Percentiles rank a stretch among this genome's conserved stretches.
These are phyloP conservation scores for Wickerhamiella azymoides DNA, from an alignment of 805 yeast species.

Conservation along the genomic window DNA sequence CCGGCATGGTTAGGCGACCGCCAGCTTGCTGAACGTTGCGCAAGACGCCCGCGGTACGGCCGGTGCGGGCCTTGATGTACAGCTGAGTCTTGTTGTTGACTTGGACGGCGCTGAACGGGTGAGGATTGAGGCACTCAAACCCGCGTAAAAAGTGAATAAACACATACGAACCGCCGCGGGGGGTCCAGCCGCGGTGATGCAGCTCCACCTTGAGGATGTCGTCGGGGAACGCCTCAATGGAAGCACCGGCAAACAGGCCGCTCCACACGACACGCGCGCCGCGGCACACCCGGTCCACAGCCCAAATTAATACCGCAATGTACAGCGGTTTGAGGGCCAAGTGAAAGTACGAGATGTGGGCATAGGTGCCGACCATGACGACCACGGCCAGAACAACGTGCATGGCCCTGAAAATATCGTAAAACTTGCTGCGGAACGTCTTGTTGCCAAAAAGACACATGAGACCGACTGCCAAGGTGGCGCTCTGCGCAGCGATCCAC, in stretches of 20 bases:
- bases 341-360: constrained; percentile 7
- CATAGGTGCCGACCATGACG: constrained; percentile 4
- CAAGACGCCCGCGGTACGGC: constrained; percentile 35
- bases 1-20: constrained; percentile 18
- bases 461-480: constrained; percentile 31
- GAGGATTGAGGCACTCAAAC: constrained; percentile 47
- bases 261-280: constrained; percentile 38
- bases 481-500: constrained; percentile 32
- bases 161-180: constrained; percentile 41
- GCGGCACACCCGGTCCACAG: constrained; percentile 47
- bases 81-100: constrained; percentile 6
- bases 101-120: constrained; percentile 42
- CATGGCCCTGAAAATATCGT: constrained; percentile 46
- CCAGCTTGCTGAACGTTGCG: constrained; percentile 23
- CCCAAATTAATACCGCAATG: constrained; percentile 53
- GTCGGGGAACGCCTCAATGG: constrained; percentile 12
- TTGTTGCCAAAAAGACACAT: constrained; percentile 39
- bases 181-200: constrained; percentile 27
- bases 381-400: constrained; percentile 33
- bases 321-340: constrained; percentile 23
- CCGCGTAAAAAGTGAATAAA: constrained; percentile 38
- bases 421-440: constrained; percentile 46
- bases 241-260: constrained; percentile 30
- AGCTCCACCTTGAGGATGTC: constrained; percentile 22
- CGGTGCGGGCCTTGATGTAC: constrained; percentile 28